Percentiles rank a stretch among this genome's conserved stretches.
Conservation (phyloP, 768 basidiomycete genomes). For the Hygrocybe punicea region DNA sequence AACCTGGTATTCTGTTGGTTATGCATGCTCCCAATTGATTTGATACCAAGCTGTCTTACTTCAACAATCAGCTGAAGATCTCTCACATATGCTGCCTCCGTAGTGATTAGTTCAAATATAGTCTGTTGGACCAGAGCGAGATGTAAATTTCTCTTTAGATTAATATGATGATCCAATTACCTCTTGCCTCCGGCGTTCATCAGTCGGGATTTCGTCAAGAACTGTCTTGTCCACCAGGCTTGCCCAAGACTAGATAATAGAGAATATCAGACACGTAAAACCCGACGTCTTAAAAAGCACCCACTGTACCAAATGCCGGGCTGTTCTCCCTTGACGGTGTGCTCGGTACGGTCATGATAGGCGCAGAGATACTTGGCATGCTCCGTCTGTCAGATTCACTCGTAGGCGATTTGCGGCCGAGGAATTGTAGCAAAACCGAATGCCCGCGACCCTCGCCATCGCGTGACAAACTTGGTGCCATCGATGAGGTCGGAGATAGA, state of each 20-base stretch:
- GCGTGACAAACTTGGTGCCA: conserved; percentile 28
- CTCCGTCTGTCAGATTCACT: conserved; percentile 43
- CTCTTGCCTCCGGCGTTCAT: conserved; percentile 87
- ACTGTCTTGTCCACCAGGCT: conserved; percentile 85
- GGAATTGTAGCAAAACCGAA: conserved; percentile 57
- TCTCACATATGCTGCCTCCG: conserved; percentile 86
- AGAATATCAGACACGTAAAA: conserved; percentile 1
- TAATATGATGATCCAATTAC: conserved; percentile 33
- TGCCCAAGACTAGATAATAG: conserved; percentile 73
- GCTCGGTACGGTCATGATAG: conserved; percentile 43
- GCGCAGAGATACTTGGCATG: conserved; percentile 64
- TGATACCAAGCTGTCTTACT: conserved; percentile 40
- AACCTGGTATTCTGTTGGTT: conserved; percentile 44
- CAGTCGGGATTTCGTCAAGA: conserved; percentile 70
- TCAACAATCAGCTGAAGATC: conserved; percentile 90
- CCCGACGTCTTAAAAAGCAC: conserved; percentile 18
- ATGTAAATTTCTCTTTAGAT: neutral
- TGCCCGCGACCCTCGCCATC: conserved; percentile 38
- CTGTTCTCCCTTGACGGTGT: conserved; percentile 44
- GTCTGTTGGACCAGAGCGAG: conserved; percentile 43
- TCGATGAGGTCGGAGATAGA: conserved; percentile 16
- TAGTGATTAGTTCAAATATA: conserved; percentile 92
- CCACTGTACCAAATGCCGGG: conserved; percentile 67
- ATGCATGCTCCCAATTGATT: neutral
- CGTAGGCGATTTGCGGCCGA: conserved; percentile 60